phyloP scores from a whole-genome alignment of 2,329 filamentous ascomycete genomes.

The Neonectria neomacrospora region DNA sequence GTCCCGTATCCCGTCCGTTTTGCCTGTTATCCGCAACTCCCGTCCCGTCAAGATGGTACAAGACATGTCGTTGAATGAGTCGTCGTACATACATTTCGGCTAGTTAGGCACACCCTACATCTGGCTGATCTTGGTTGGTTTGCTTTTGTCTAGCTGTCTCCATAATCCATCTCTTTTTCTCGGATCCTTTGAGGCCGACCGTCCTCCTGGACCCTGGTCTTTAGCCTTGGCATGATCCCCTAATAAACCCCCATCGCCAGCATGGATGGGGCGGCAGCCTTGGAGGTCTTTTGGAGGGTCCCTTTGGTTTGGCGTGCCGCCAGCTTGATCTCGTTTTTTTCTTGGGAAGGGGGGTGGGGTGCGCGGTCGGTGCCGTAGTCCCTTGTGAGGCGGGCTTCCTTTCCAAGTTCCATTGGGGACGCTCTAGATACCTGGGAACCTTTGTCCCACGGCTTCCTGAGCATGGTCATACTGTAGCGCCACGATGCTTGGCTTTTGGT shows the following conservation, averaged over 20 bases:
- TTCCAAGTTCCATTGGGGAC: not conserved
- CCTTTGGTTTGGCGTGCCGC: not conserved
- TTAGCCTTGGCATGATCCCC: slow-evolving; percentile 3
- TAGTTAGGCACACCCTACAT: not conserved
- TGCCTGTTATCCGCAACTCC: not conserved
- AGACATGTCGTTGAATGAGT: not conserved
- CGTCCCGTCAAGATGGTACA: not conserved
- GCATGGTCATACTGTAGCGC: not conserved
- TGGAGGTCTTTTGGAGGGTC: not conserved
- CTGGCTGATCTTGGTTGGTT: not conserved
- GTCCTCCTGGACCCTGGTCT: not conserved
- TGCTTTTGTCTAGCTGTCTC: not conserved
- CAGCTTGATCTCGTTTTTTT: not conserved
- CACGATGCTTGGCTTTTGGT: not conserved
- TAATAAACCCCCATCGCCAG: slow-evolving; percentile 1
- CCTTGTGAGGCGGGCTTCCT: not conserved
- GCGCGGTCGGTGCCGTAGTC: not conserved
- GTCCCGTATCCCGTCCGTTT: not conserved
- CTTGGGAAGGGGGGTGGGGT: too few species aligned
- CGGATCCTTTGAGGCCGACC: not conserved
- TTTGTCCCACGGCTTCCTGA: not conserved
- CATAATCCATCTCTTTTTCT: not conserved
- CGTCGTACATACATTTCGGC: not conserved
- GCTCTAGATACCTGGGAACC: not conserved
- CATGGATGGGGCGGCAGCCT: not conserved